Base-by-base conservation (phyloP, 352 stramenopile species). In the Pythium chondricola region DNA sequence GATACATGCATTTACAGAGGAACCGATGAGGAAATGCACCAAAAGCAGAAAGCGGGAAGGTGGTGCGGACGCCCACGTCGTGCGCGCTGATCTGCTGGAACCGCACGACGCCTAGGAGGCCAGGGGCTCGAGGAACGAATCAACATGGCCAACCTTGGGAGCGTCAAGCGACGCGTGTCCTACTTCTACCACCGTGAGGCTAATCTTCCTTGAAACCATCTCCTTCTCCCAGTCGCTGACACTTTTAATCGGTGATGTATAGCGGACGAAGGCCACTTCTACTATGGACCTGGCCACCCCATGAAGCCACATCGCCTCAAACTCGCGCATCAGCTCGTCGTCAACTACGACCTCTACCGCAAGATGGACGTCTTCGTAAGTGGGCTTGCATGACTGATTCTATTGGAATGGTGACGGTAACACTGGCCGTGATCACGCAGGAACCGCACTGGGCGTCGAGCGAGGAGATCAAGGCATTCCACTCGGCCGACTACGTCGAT, bases 291-390 rank as follows among this genome's bases (percentile, higher is more conserved):
- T 38, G 64, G 88, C 51, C 95, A 99, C 69, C 96, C 96, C 27
- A 99, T 99, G 96, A 99, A 99, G 79, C 95, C 95, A 7, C 83
- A 92, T 50, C 89, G 97, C 43, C 79, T 99, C 32, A 98, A 98
- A 74, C 69, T 99, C 58, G 85, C 97, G 38, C 97, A 99, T 71
- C 95, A 99, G 61, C 79, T 99, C 3, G 87, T 99, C 31, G 74
- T 99, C n/a, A 88, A 89, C 36, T 99, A 99, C 69, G 95, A 97
- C 24, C 67, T 99, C 18, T 99, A 99, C 69, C 88, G 90, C 40
- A 96, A 99, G 69, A 98, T 99, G 95, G 95, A 99, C 56, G 95
- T 98, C 32, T 99, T 98, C 78, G 82, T 95, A 75, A 21, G 73
- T 69, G 14, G 5, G 2, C 16, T 14, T 2, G 11, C 4, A 27